Base-by-base conservation (phyloP, 257 asterid species). In the Rauvolfia tetraphylla region DNA sequence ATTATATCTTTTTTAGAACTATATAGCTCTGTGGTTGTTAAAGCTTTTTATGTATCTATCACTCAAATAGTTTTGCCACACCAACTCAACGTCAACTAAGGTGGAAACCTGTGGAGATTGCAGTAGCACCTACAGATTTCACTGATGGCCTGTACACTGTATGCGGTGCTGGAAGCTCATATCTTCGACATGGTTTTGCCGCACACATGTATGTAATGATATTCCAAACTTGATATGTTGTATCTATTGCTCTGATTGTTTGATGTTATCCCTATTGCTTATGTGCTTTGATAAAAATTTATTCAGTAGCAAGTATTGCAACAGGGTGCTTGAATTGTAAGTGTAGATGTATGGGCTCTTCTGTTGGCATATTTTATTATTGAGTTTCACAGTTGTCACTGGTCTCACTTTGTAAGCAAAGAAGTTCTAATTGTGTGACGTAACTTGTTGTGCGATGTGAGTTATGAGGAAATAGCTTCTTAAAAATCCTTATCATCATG, bases 111-210 rank as follows among this genome's bases (percentile, higher is more conserved):
- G 83, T 80, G 75, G 90, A 89, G 59, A 83, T 89, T 46, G 96
- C 96, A 2, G 91, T 85, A 62, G 62, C 84, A 25, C 96, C 92
- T 1, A 86, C 89, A 0, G 97, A 95, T 88, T 95, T 95, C 75
- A 38, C 92, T 54, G 96, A 95, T 53, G 98, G 99, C 3, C 78
- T 95, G 83, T 91, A 79, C 73, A 95, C 99, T 27, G 90, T 95
- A 6, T 95, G 98, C 38, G 99, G 98, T 68, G 97, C 99, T 57
- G 99, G 99, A 73, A 92, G 98, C 87, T 95, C 99, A 20, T 92
- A 86, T 83, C 93, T 95, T 58, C 97, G 99, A 3, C 94, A 95
- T 80, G 99, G 98, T 79, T 95, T 84, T 78, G 98, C 99, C 22
- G 89, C 92, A 86, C 98, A 95, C 94, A 92, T 91, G 98, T 95